Evolutionary conservation across 345 rosid genomes (phyloP).

Genomic region (Pistacia integerrima): DNA sequence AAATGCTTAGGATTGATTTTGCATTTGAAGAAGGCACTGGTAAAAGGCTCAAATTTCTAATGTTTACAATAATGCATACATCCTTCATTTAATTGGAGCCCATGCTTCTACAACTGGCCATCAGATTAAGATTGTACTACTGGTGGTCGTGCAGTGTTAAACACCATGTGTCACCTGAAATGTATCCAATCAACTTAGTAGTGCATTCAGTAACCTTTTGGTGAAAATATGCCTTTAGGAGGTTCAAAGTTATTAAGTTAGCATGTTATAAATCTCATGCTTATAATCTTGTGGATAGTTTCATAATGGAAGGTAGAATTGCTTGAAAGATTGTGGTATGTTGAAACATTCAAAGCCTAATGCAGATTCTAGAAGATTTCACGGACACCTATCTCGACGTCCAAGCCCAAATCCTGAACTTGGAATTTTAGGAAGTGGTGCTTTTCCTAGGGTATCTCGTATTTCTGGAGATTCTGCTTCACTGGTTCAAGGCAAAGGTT

Average conservation of each 20-base stretch:
- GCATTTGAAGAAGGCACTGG: background rate
- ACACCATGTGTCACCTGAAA: background rate
- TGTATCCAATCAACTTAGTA: background rate
- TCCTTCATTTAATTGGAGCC: background rate
- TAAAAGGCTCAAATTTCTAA: background rate
- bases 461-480: constrained; percentile 16
- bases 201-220: background rate
- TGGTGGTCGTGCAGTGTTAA: background rate
- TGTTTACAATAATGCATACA: background rate
- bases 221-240: background rate
- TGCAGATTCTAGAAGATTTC: constrained; percentile 27
- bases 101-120: background rate
- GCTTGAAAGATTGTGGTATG: constrained; percentile 1
- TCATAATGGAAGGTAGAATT: background rate
- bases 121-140: constrained; percentile 1
- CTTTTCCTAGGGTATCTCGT: constrained; percentile 9
- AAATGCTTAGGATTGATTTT: background rate
- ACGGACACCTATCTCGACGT: constrained; percentile 17
- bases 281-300: background rate
- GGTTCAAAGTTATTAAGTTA: background rate
- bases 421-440: constrained; percentile 27
- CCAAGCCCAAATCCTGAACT: constrained; percentile 16
- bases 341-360: constrained; percentile 13
- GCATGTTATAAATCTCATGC: background rate
- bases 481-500: constrained; percentile 4